These are phyloP conservation scores for Luffa aegyptiaca DNA, from an alignment of 306 rosid species.

Conservation along the genomic window DNA sequence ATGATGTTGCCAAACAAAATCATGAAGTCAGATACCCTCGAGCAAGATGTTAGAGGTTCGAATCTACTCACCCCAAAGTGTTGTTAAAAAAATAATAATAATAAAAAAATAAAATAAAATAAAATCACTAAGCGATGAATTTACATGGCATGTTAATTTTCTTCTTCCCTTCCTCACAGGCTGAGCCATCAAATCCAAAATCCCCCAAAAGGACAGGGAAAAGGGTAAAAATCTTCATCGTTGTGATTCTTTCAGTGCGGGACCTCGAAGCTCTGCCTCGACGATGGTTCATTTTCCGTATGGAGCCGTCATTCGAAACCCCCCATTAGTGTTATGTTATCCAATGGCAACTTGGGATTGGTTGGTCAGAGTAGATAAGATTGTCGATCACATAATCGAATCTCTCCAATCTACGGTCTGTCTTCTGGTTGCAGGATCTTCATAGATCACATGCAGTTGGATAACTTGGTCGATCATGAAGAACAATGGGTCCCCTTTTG, in stretches of 20 bases:
- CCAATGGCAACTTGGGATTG: neutral
- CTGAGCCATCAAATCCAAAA: too few relatives aligned
- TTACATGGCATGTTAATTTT: too few relatives aligned
- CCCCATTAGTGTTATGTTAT: neutral
- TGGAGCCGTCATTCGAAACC: neutral
- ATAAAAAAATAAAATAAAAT: too few relatives aligned
- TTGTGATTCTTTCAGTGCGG: neutral
- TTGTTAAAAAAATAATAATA: too few relatives aligned
- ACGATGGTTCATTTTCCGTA: neutral
- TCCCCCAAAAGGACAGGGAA: too few relatives aligned
- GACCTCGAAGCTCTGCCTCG: neutral
- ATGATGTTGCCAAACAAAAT: too few relatives aligned
- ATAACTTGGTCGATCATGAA: slow-evolving; percentile 26
- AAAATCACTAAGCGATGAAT: too few relatives aligned
- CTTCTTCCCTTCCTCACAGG: too few relatives aligned
- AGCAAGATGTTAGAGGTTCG: too few relatives aligned
- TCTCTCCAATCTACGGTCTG: neutral
- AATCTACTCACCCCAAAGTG: too few relatives aligned
- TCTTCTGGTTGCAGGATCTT: neutral
- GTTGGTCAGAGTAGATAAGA: neutral
- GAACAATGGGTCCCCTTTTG: slow-evolving; percentile 28
- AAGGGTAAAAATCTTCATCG: neutral
- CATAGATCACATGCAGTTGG: slow-evolving; percentile 18
- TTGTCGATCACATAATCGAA: slow-evolving; percentile 10
- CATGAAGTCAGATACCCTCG: too few relatives aligned